A percentile compares a stretch with the other conserved stretches of the same genome.
Evolutionary conservation across 306 rosid species (phyloP).

Genomic region (Castanea mollissima): DNA sequence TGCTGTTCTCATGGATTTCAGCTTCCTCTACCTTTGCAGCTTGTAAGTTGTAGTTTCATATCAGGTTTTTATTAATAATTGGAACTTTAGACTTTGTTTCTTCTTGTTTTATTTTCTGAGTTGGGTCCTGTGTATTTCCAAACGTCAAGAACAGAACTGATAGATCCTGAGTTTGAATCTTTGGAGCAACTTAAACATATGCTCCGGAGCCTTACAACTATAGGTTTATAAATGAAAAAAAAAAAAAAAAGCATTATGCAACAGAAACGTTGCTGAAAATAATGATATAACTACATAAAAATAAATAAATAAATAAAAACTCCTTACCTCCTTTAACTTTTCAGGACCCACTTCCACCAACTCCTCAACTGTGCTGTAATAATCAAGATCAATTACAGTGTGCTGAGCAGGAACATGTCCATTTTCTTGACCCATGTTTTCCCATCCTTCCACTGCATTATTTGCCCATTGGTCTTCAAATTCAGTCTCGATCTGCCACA

Average conservation of each 20-base stretch:
- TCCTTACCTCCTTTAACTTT: slow-evolving; percentile 83
- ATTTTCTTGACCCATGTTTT: slow-evolving; percentile 56
- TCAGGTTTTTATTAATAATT: background rate
- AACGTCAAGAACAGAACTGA: background rate
- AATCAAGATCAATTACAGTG: slow-evolving; percentile 79
- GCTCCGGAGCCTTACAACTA: background rate
- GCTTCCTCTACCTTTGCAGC: too few species aligned
- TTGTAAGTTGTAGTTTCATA: too few species aligned
- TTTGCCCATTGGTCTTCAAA: slow-evolving; percentile 83
- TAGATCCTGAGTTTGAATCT: background rate
- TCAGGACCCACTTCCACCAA: slow-evolving; percentile 83
- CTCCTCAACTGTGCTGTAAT: slow-evolving; percentile 84
- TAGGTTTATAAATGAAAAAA: background rate
- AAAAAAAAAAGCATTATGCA: background rate
- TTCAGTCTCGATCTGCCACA: slow-evolving; percentile 63
- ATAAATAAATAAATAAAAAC: background rate
- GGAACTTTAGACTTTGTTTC: background rate
- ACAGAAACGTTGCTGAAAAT: background rate
- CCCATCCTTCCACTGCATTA: slow-evolving; percentile 75
- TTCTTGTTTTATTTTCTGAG: background rate
- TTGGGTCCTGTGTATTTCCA: background rate
- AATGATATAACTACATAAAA: background rate
- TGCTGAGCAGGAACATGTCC: slow-evolving; percentile 52
- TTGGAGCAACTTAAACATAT: background rate
- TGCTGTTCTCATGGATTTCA: too few species aligned